phyloP scores from a whole-genome alignment of 2,329 filamentous ascomycete genomes.

The Cladosporium sp. region DNA sequence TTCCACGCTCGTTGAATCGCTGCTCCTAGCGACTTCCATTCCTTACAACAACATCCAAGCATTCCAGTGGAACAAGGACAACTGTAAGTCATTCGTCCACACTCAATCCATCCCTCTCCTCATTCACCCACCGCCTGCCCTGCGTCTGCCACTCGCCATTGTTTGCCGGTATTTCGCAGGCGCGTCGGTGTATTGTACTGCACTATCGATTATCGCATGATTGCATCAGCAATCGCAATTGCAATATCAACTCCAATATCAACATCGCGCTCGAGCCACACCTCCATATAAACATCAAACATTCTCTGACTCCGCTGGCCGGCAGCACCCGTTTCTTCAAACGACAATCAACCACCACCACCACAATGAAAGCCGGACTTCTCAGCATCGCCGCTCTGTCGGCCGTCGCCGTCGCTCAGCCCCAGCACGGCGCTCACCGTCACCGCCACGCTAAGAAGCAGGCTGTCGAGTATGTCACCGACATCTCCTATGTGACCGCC shows the following conservation, averaged over 20 bases:
- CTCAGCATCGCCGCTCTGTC: conserved; percentile 24
- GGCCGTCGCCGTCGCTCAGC: conserved; percentile 22
- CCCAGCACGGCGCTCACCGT: conserved; percentile 28
- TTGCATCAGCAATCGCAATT: background rate
- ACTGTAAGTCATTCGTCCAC: background rate
- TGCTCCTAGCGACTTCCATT: background rate
- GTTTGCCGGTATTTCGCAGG: background rate
- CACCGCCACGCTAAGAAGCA: conserved; percentile 34
- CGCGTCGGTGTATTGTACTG: background rate
- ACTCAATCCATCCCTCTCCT: conserved; percentile 3
- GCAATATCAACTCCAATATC: background rate
- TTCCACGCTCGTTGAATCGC: conserved; percentile 6
- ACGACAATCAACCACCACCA: conserved; percentile 4
- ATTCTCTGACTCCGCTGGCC: conserved; percentile 21
- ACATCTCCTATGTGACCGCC: conserved; percentile 35
- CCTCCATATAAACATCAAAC: background rate
- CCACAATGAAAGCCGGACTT: conserved; percentile 30
- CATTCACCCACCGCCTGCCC: background rate
- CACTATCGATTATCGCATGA: background rate
- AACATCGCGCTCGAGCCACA: background rate
- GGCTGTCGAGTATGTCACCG: conserved; percentile 31
- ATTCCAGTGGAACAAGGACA: background rate
- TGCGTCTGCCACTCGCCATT: background rate
- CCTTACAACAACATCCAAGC: background rate
- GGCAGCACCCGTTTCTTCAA: conserved; percentile 15